These are phyloP conservation scores for Xylariales sp. DNA, from an alignment of 2,329 filamentous ascomycete genomes.

Conservation along the genomic window DNA sequence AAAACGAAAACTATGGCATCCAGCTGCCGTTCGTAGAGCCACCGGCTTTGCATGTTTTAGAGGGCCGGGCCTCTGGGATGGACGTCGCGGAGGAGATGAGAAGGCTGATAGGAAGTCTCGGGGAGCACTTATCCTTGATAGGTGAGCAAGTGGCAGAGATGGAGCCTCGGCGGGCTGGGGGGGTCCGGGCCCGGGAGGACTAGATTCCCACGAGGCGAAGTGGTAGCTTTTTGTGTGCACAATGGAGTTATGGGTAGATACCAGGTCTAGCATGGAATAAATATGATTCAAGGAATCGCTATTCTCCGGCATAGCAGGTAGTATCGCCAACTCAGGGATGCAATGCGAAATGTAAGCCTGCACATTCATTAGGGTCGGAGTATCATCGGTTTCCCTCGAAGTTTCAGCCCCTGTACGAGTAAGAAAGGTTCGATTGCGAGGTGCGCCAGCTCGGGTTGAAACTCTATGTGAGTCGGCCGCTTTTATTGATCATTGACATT, in stretches of 20 bases:
- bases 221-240: neutral
- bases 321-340: no score
- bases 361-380: no score
- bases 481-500: no score
- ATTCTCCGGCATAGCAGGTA: neutral
- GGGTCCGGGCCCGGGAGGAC: slow-evolving; percentile 27
- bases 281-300: slow-evolving; percentile 1
- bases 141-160: slow-evolving; percentile 59
- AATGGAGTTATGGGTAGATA: slow-evolving; percentile 32
- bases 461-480: no score
- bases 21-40: slow-evolving; percentile 56
- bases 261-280: slow-evolving; percentile 20
- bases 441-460: no score
- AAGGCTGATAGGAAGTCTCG: slow-evolving; percentile 61
- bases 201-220: neutral
- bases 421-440: no score
- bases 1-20: slow-evolving; percentile 27
- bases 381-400: no score
- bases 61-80: slow-evolving; percentile 62
- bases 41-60: slow-evolving; percentile 64
- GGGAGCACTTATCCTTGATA: slow-evolving; percentile 60
- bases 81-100: slow-evolving; percentile 65
- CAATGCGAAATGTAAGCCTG: no score
- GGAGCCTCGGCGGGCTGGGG: slow-evolving; percentile 47
- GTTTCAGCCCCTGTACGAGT: no score